A percentile compares a stretch with the other conserved stretches of the same genome.
Conservation (phyloP, 2,329 filamentous ascomycete species). For the Diaporthe eres region DNA sequence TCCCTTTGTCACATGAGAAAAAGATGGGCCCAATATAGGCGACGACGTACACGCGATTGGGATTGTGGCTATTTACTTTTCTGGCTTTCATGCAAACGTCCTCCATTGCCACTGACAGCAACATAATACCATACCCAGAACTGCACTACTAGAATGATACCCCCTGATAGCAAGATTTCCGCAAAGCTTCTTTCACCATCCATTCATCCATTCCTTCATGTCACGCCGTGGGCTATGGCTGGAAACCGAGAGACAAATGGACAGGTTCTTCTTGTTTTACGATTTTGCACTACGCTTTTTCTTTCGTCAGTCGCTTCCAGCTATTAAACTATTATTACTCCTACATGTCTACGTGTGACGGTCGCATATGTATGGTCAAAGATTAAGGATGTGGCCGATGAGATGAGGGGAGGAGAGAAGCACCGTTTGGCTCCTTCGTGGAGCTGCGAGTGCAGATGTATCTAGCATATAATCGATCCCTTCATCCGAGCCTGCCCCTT, state of each 20-base stretch:
- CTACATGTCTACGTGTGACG: slow-evolving; percentile 11
- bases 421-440: background rate
- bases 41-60: slow-evolving; percentile 23
- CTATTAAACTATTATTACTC: background rate
- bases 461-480: slow-evolving; percentile 16
- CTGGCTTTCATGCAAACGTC: slow-evolving; percentile 20
- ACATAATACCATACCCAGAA: slow-evolving; percentile 33
- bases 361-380: background rate
- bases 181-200: slow-evolving; percentile 32
- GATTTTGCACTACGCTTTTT: slow-evolving; percentile 2
- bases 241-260: slow-evolving; percentile 20
- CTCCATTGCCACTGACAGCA: slow-evolving; percentile 13
- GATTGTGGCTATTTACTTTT: slow-evolving; percentile 16
- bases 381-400: background rate
- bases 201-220: slow-evolving; percentile 7
- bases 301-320: slow-evolving; percentile 22
- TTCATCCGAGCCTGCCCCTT: background rate
- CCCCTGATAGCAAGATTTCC: slow-evolving; percentile 40
- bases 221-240: background rate
- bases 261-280: slow-evolving; percentile 5
- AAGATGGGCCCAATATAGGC: slow-evolving; percentile 5
- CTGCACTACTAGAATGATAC: slow-evolving; percentile 47
- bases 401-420: background rate
- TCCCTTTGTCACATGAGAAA: slow-evolving; percentile 34
- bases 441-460: slow-evolving; percentile 1